Conservation (phyloP, 1,139 yeast species). For the Pichia sp. region DNA sequence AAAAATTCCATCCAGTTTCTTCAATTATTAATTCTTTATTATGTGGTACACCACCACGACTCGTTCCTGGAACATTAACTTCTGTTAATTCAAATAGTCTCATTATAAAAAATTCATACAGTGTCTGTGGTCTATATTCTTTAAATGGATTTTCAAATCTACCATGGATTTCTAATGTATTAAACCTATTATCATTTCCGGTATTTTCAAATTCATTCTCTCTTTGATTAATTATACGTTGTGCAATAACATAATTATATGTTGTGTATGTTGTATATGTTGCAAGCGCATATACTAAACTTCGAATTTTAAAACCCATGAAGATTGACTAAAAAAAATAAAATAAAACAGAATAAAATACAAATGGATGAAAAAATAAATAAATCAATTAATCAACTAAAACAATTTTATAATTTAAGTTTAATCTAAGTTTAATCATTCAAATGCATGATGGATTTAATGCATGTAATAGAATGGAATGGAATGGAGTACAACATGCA, state of each 20-base stretch:
- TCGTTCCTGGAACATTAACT: constrained; percentile 33
- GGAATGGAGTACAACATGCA: too few relatives aligned
- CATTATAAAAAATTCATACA: constrained; percentile 74
- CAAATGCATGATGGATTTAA: too few relatives aligned
- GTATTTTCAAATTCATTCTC: constrained; percentile 32
- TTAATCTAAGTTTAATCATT: too few relatives aligned
- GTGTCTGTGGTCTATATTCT: constrained; percentile 87
- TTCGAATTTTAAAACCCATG: constrained; percentile 9
- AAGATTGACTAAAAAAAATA: too few relatives aligned
- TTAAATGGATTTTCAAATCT: constrained; percentile 84
- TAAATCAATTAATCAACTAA: too few relatives aligned
- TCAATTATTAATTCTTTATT: constrained; percentile 24
- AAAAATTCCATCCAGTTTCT: constrained; percentile 33
- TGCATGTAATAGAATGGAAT: too few relatives aligned
- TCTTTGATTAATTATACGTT: constrained; percentile 45
- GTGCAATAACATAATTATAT: constrained; percentile 56
- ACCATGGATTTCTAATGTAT: constrained; percentile 60
- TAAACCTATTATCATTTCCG: constrained; percentile 31
- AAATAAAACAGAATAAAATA: too few relatives aligned
- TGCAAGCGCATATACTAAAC: constrained; percentile 40
- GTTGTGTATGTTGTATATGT: constrained; percentile 48
- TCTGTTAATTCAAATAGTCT: constrained; percentile 58
- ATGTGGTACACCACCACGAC: constrained; percentile 59
- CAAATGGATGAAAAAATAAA: too few relatives aligned
- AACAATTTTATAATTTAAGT: too few relatives aligned